Base-by-base conservation (phyloP, 164 flowering plant genomes). In the Vitis amurensis region DNA sequence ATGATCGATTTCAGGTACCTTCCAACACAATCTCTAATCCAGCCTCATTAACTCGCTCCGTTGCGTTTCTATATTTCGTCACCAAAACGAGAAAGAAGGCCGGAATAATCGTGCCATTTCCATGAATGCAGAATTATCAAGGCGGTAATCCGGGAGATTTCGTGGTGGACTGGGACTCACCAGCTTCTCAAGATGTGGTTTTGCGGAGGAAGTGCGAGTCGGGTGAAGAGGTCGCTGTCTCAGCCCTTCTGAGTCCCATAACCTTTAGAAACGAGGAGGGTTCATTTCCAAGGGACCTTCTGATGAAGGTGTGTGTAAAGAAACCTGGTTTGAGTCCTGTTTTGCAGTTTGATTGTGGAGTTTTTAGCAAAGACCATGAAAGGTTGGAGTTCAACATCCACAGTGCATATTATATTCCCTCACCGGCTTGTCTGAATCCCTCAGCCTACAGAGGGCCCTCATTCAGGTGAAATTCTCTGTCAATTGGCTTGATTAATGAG, bases 161-260 rank as follows among this genome's bases (percentile, higher is more conserved):
- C 52, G 67, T 50, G 14, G 16, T 93, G 72, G 91, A 84, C 0
- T 87, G 85, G 86, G 90, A 91, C 63, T 82, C 86, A 10, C 69
- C 81, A 2, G 62, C 80, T 52, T 80, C 87, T 16, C 78, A 86
- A 76, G 98, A 93, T 71, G 88, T 93, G 73, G 69, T 91, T 70
- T 64, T 93, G 79, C 77, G 87, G 71, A 81, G 79, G 69, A 89
- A 84, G 78, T 78, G 74, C 55, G 85, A 78, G 57, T 67, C 83
- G 0, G 94, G 94, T 44, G 95, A 87, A 73, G 97, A 93, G 74
- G 80, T 91, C 57, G 93, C 85, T 14, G 76, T 91, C 63, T 93
- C 98, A 15, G 97, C 94, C 71, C 66, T 87, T 72, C 69, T 89
- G 74, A 85, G 88, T 37, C 62, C 68, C 1, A 76, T 68, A 17